phyloP scores from a whole-genome alignment of 495 filamentous ascomycete genomes.

The Parmelia sp. region DNA sequence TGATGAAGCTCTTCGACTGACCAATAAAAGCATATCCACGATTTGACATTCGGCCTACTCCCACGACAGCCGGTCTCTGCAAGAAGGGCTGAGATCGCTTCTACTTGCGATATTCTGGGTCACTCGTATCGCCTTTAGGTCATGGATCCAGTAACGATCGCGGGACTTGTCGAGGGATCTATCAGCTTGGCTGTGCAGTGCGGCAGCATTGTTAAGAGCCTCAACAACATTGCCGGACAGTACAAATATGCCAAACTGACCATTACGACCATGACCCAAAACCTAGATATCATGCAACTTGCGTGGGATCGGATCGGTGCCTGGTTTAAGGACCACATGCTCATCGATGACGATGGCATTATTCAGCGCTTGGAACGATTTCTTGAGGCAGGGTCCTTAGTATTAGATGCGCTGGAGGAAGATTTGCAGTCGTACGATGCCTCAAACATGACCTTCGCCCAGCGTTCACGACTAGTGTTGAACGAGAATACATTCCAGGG shows the following conservation, averaged over 20 bases:
- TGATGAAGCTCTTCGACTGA: too few relatives aligned
- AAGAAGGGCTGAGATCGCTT: too few relatives aligned
- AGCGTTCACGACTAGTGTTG: slow-evolving; percentile 35
- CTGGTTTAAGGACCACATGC: slow-evolving; percentile 25
- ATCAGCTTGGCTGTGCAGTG: slow-evolving; percentile 7
- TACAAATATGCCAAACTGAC: slow-evolving; percentile 39
- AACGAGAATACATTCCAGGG: slow-evolving; percentile 39
- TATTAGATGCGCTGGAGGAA: slow-evolving; percentile 38
- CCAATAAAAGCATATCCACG: too few relatives aligned
- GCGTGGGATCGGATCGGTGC: slow-evolving; percentile 38
- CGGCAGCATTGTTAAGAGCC: neutral
- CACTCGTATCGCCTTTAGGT: too few relatives aligned
- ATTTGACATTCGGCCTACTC: too few relatives aligned
- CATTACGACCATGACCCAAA: slow-evolving; percentile 35
- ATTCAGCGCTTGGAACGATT: slow-evolving; percentile 33
- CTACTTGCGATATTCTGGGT: too few relatives aligned
- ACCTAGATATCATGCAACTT: slow-evolving; percentile 36
- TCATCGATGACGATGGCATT: slow-evolving; percentile 28
- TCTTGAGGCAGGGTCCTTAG: slow-evolving; percentile 35
- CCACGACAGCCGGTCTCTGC: too few relatives aligned
- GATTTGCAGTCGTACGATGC: slow-evolving; percentile 30
- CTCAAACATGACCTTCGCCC: slow-evolving; percentile 22
- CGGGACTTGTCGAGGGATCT: neutral
- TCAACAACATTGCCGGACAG: slow-evolving; percentile 25
- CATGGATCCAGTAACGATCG: slow-evolving; percentile 6